Percentiles rank a stretch among this genome's conserved stretches.
Evolutionary conservation across 495 filamentous ascomycete species (phyloP).

Genomic region (Filosporella fistucella): DNA sequence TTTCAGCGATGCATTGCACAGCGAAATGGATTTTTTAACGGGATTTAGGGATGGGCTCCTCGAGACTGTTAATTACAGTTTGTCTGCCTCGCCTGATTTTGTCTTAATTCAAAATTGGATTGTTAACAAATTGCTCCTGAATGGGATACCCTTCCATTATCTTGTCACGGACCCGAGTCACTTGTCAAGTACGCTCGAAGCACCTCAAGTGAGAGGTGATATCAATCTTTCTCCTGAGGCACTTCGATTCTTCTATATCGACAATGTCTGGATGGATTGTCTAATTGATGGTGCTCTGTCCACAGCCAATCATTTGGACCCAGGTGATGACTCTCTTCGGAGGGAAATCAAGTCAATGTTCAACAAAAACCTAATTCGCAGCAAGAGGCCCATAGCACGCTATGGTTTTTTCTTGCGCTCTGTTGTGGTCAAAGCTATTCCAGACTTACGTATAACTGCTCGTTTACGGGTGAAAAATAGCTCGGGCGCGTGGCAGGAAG

Average conservation of each 20-base stretch:
- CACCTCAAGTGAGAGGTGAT: no score
- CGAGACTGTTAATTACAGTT: neutral
- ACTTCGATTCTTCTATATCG: slow-evolving; percentile 44
- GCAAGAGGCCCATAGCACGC: neutral
- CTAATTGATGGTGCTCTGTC: slow-evolving; percentile 44
- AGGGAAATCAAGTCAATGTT: slow-evolving; percentile 28
- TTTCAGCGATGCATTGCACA: no score
- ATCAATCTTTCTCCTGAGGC: slow-evolving; percentile 21
- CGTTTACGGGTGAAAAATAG: no score
- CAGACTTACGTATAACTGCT: slow-evolving; percentile 1
- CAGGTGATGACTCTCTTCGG: slow-evolving; percentile 24
- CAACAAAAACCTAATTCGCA: slow-evolving; percentile 23
- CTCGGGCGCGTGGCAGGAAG: neutral
- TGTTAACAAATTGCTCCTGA: slow-evolving; percentile 31
- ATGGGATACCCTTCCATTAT: slow-evolving; percentile 30
- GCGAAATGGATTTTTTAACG: no score
- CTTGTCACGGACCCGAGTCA: slow-evolving; percentile 34
- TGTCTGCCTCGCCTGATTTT: neutral
- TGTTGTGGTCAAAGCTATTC: neutral
- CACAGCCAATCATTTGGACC: slow-evolving; percentile 34
- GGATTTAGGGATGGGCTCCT: neutral
- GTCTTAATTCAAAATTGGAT: slow-evolving; percentile 31
- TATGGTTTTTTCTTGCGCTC: slow-evolving; percentile 1
- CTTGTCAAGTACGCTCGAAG: no score
- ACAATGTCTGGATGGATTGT: slow-evolving; percentile 37